phyloP scores from a whole-genome alignment of 768 basidiomycete species.

The Cubamyces sp. region DNA sequence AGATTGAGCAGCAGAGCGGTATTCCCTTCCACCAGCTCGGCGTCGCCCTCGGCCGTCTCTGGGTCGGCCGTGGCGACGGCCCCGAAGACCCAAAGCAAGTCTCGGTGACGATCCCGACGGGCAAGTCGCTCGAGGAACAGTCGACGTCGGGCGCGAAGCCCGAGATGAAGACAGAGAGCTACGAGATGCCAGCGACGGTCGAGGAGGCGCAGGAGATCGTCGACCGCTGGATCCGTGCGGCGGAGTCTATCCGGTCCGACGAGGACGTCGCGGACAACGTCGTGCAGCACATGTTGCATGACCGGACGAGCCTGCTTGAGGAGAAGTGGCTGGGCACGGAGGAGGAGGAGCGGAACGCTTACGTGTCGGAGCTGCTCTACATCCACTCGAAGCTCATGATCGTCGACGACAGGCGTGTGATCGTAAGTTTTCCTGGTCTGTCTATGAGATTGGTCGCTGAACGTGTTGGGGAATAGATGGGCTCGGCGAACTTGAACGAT shows the following conservation, averaged over 20 bases:
- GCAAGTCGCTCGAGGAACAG: constrained; percentile 49
- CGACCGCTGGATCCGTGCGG: constrained; percentile 70
- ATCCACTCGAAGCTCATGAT: constrained; percentile 94
- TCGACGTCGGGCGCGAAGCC: constrained; percentile 43
- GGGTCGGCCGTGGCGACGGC: constrained; percentile 57
- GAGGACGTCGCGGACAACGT: constrained; percentile 75
- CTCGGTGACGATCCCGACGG: constrained; percentile 58
- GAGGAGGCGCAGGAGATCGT: constrained; percentile 74
- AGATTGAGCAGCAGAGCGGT: constrained; percentile 75
- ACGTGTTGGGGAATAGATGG: constrained; percentile 57
- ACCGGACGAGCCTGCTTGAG: constrained; percentile 61
- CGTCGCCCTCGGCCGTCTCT: constrained; percentile 79
- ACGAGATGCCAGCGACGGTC: constrained; percentile 66
- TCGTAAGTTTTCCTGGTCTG: constrained; percentile 53
- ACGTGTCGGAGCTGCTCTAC: constrained; percentile 80
- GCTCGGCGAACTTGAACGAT: constrained; percentile 93
- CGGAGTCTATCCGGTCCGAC: constrained; percentile 56
- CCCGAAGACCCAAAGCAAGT: constrained; percentile 51
- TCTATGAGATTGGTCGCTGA: not conserved
- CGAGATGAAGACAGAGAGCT: constrained; percentile 57
- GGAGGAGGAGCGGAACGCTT: constrained; percentile 81
- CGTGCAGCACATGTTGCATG: constrained; percentile 75
- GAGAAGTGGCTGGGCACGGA: constrained; percentile 86
- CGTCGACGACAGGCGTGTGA: constrained; percentile 88
- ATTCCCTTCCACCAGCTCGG: constrained; percentile 86